Conservation (phyloP, 2,329 filamentous ascomycete genomes). For the Phaeosphaeriaceae sp. region DNA sequence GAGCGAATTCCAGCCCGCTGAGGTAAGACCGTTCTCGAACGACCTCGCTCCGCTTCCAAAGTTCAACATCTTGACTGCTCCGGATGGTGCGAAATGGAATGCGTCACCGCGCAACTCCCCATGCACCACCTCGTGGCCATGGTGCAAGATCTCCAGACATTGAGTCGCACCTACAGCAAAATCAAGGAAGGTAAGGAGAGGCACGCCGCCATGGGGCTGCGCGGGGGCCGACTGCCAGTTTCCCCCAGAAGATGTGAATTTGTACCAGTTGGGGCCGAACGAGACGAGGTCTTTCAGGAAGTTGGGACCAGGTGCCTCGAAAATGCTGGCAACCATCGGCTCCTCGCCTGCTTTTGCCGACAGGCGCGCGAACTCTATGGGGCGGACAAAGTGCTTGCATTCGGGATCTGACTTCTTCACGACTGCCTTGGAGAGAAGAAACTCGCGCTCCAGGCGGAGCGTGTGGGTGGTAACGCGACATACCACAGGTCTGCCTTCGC, state of each 20-base stretch:
- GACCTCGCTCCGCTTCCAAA: conserved; percentile 86
- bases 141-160: conserved; percentile 89
- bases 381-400: conserved; percentile 78
- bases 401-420: conserved; percentile 74
- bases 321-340: conserved; percentile 80
- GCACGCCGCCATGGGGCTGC: conserved; percentile 63
- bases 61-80: conserved; percentile 78
- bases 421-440: conserved; percentile 79
- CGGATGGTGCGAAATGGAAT: conserved; percentile 83
- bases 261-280: conserved; percentile 70
- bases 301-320: conserved; percentile 78
- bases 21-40: conserved; percentile 86
- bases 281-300: conserved; percentile 74
- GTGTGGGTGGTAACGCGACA: conserved; percentile 84
- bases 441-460: conserved; percentile 84
- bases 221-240: conserved; percentile 20
- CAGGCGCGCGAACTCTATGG: conserved; percentile 79
- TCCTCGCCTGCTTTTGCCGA: conserved; percentile 72
- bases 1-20: conserved; percentile 83
- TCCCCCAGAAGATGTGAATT: conserved; percentile 22
- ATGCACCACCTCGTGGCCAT: conserved; percentile 84
- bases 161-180: conserved; percentile 89
- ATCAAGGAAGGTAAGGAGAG: conserved; percentile 79
- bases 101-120: conserved; percentile 90
- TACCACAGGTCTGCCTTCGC: conserved; percentile 64